phyloP scores from a whole-genome alignment of 306 rosid species.

The Benincasa hispida region DNA sequence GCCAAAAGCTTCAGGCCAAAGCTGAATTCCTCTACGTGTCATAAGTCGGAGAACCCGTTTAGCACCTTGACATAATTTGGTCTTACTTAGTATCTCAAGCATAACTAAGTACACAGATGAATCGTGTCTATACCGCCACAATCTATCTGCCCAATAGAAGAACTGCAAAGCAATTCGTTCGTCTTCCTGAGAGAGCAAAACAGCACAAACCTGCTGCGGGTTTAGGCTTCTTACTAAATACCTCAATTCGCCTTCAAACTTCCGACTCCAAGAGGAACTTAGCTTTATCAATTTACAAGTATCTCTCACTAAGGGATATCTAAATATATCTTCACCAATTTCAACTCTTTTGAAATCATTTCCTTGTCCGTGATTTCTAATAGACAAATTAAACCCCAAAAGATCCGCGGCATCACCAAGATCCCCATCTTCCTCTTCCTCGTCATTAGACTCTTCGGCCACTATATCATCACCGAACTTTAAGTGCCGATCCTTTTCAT shows the following conservation, averaged over 20 bases:
- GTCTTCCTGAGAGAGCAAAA: constrained; percentile 55
- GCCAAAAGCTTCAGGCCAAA: constrained; percentile 57
- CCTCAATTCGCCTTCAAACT: constrained; percentile 50
- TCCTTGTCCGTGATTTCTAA: constrained; percentile 8
- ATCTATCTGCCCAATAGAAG: constrained; percentile 84
- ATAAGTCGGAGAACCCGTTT: constrained; percentile 59
- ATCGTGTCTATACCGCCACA: constrained; percentile 66
- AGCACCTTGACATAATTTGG: constrained; percentile 79
- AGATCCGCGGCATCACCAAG: constrained; percentile 23
- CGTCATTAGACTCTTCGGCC: constrained; percentile 14
- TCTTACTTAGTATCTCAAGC: constrained; percentile 68
- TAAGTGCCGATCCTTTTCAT: neutral
- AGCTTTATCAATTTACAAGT: constrained; percentile 48
- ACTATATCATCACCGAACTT: constrained; percentile 10
- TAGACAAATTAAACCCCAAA: constrained; percentile 19
- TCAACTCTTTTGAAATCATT: constrained; percentile 33
- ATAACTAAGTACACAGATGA: constrained; percentile 45
- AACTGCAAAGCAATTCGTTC: constrained; percentile 66
- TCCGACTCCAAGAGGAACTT: constrained; percentile 61
- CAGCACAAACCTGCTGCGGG: constrained; percentile 68
- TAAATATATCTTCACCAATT: constrained; percentile 36
- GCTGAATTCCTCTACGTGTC: constrained; percentile 46
- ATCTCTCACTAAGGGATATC: constrained; percentile 67
- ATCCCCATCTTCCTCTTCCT: constrained; percentile 20
- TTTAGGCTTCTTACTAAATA: constrained; percentile 62